phyloP scores from a whole-genome alignment of 1,284 basidiomycete genomes.

The Puccinia polysora region DNA sequence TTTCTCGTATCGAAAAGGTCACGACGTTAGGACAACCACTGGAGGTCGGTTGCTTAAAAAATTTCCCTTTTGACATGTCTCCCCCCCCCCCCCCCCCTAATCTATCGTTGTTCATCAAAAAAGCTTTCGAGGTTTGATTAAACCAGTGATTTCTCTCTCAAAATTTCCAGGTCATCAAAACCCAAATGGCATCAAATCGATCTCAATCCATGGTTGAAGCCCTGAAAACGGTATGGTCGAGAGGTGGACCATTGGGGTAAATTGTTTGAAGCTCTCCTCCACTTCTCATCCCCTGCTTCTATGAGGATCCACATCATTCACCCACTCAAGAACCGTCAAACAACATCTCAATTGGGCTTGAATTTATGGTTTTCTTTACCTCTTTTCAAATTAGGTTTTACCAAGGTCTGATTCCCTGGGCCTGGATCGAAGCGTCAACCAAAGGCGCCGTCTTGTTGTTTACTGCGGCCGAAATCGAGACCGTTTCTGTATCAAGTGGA shows the following conservation, averaged over 20 bases:
- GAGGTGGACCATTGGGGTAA: constrained; percentile 78
- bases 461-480: constrained; percentile 90
- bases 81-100: too few species aligned
- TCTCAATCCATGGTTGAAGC: constrained; percentile 85
- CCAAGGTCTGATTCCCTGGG: constrained; percentile 99
- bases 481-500: constrained; percentile 61
- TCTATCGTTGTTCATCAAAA: not conserved
- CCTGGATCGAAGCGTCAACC: constrained; percentile 99
- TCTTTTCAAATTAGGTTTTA: constrained; percentile 60
- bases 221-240: constrained; percentile 76
- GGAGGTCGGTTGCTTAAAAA: constrained; percentile 68
- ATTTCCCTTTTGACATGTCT: too few species aligned
- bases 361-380: too few species aligned
- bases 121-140: too few species aligned
- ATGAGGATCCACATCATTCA: not conserved
- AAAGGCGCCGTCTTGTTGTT: constrained; percentile 96
- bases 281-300: not conserved
- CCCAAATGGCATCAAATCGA: constrained; percentile 94
- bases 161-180: constrained; percentile 68
- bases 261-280: not conserved
- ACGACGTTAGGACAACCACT: constrained; percentile 97
- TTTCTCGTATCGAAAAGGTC: constrained; percentile 56
- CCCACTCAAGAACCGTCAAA: too few species aligned
- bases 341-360: too few species aligned
- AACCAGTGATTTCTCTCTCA: not conserved